Evolutionary conservation across 495 filamentous ascomycete genomes (phyloP), one percentile per base, ranked within the genome.

Genomic region (Penicillium paxilli): DNA sequence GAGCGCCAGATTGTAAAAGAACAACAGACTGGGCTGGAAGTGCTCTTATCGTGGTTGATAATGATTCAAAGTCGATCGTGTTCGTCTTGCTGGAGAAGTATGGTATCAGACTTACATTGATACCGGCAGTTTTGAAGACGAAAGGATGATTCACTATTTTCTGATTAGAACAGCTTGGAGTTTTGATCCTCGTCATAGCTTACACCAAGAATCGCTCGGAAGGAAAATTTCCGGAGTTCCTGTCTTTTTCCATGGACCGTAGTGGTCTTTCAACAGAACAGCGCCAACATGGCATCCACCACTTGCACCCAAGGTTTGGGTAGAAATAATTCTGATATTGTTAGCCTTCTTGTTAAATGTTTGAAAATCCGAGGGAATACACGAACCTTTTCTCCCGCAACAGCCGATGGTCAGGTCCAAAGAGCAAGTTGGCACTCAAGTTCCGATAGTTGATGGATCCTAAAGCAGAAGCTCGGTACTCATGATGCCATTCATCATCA

Each of bases 401-500:
- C 8, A 55, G 51, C 22, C 51, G 57, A 48, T 55, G 46, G 10
- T 55, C 51, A 0, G 45, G 2, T 8, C 57, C 57, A 37, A 59
- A 59, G 20, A 59, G 33, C 11, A 59, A 32, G 6, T 55, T 35
- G 5, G 32, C 35, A 20, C 47, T 52, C 22, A 59, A 35, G 17
- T 52, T 28, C 26, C 57, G 51, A 19, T 55, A 59, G 11, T n/a
- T 20, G 20, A 25, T 30, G 3, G 47, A 47, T 16, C 57, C 57
- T n/a, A 54, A 19, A 28, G 51, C 25, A 2, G 42, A 47, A 14
- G 33, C 35, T 8, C 57, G 57, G 46, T 59, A 59, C 17, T 59
- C 57, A 33, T 59, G 57, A 51, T 59, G 57, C 57, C 57, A 59
- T 11, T 55, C 23, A 10, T 30, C 28, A 19, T 59, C 51, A 37